Evolutionary conservation across 2,329 filamentous ascomycete species (phyloP).

Genomic region (Cordyceps fumosorosea): DNA sequence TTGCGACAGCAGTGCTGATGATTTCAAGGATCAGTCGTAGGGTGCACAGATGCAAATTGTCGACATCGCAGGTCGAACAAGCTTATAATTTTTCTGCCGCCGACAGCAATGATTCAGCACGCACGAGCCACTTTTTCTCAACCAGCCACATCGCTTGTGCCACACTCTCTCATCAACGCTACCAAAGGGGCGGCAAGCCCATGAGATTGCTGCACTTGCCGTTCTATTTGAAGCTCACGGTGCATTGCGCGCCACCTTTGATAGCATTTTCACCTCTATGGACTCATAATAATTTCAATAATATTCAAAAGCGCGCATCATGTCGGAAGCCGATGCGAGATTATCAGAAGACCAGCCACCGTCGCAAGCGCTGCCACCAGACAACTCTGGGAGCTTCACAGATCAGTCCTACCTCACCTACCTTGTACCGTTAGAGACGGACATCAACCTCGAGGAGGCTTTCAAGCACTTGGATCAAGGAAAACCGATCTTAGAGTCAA

Average conservation of each 20-base stretch:
- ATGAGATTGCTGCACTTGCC: neutral
- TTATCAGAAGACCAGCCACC: neutral
- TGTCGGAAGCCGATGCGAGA: constrained; percentile 6
- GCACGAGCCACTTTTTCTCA: constrained; percentile 7
- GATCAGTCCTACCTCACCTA: constrained; percentile 55
- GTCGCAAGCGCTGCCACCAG: neutral
- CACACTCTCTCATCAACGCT: neutral
- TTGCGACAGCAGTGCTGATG: constrained; percentile 9
- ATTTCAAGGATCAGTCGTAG: neutral
- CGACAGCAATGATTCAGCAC: neutral
- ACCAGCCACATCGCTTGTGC: constrained; percentile 7
- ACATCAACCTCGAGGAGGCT: constrained; percentile 46
- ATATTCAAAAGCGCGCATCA: neutral
- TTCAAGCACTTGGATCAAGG: constrained; percentile 39
- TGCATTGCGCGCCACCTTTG: neutral
- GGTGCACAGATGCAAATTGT: neutral
- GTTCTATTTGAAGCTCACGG: neutral
- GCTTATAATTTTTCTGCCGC: constrained; percentile 3
- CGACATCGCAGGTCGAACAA: neutral
- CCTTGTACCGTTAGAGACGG: constrained; percentile 51
- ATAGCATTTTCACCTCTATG: neutral
- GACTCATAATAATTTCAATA: neutral
- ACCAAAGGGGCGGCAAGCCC: neutral
- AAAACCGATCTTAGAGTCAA: constrained; percentile 45
- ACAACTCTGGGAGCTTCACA: constrained; percentile 35